Conservation (phyloP, 495 filamentous ascomycete genomes). For the Penicillium salamii region DNA sequence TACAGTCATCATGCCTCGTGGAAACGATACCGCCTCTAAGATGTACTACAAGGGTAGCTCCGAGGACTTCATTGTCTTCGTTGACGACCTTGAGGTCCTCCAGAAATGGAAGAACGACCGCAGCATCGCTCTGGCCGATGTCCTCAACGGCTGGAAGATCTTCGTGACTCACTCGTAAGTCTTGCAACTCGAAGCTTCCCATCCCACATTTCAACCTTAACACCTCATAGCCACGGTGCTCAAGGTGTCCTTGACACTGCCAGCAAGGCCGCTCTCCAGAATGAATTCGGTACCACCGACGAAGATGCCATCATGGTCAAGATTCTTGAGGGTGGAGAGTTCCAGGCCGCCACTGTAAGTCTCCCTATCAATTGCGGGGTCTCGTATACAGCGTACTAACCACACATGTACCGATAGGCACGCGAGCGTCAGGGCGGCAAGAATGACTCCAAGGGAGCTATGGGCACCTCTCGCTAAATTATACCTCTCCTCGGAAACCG, state of each 20-base stretch:
- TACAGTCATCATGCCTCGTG: conserved; percentile 66
- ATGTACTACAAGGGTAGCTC: conserved; percentile 85
- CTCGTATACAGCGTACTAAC: conserved; percentile 12
- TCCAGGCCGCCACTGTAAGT: conserved; percentile 67
- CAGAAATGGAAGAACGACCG: conserved; percentile 83
- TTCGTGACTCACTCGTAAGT: conserved; percentile 88
- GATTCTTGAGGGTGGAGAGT: conserved; percentile 74
- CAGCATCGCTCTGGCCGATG: conserved; percentile 72
- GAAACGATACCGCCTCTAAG: conserved; percentile 71
- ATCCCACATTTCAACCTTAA: not conserved
- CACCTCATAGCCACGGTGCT: conserved; percentile 66
- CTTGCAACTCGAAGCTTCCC: not conserved
- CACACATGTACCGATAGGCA: conserved; percentile 20
- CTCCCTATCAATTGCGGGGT: not conserved
- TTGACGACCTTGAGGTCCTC: conserved; percentile 68
- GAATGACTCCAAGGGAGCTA: conserved; percentile 31
- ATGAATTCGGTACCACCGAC: conserved; percentile 78
- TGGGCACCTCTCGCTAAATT: conserved; percentile 19
- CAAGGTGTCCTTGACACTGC: conserved; percentile 77
- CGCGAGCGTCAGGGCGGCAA: conserved; percentile 33
- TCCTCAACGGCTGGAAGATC: conserved; percentile 86
- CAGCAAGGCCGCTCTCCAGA: conserved; percentile 69
- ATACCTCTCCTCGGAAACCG: not conserved
- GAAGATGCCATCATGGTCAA: conserved; percentile 74
- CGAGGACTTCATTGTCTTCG: conserved; percentile 89